Conservation (phyloP, 2,329 filamentous ascomycete genomes). For the Clarireedia hainanense region DNA sequence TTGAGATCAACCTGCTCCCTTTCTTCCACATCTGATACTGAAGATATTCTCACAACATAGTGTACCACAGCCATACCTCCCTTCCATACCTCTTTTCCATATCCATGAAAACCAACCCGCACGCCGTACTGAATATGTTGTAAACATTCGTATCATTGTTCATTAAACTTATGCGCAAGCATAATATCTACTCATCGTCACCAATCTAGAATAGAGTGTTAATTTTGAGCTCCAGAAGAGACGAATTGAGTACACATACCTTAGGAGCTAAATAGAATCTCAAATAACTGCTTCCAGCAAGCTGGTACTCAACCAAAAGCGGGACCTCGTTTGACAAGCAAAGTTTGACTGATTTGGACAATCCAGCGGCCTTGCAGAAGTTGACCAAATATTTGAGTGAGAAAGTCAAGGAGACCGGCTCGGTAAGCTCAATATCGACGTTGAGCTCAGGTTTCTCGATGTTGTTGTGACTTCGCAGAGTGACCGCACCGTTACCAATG, state of each 20-base stretch:
- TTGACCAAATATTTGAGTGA: constrained; percentile 99
- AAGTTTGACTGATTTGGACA: constrained; percentile 78
- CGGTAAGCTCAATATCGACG: constrained; percentile 81
- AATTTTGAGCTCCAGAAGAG: constrained; percentile 2
- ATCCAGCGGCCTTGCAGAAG: constrained; percentile 94
- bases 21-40: neutral
- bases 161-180: constrained; percentile 17
- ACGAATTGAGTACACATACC: constrained; percentile 41
- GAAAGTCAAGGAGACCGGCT: constrained; percentile 92
- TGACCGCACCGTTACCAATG: constrained; percentile 92
- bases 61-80: neutral
- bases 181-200: constrained; percentile 47
- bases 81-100: constrained; percentile 12
- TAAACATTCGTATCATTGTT: constrained; percentile 22
- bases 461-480: constrained; percentile 78
- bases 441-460: constrained; percentile 83
- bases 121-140: constrained; percentile 26
- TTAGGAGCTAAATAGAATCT: constrained; percentile 98
- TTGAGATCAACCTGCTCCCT: neutral
- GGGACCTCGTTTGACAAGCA: constrained; percentile 95
- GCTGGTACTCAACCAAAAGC: constrained; percentile 83
- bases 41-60: constrained; percentile 5
- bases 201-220: constrained; percentile 49
- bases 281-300: constrained; percentile 78
- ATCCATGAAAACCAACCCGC: constrained; percentile 29